Percentiles rank a stretch among this genome's conserved stretches.
phyloP scores from a whole-genome alignment of 1,284 basidiomycete genomes.

The Neonothopanus nambi region DNA sequence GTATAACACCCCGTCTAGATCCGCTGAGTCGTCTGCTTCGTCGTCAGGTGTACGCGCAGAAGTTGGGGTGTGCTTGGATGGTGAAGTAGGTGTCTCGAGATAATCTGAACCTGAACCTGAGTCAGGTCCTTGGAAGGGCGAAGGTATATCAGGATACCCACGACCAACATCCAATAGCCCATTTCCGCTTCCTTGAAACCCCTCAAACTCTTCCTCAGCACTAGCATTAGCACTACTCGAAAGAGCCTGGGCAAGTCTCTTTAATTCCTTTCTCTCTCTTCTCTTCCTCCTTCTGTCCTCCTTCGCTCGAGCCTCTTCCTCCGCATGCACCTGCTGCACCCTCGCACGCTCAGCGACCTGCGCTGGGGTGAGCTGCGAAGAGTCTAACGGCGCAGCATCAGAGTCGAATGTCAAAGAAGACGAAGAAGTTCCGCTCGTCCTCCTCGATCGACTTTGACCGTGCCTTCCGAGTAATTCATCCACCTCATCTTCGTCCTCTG shows the following conservation, averaged over 20 bases:
- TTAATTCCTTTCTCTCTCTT: constrained; percentile 48
- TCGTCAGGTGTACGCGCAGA: constrained; percentile 26
- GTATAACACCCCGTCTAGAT: constrained; percentile 61
- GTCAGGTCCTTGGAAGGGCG: too few species aligned
- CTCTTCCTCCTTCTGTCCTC: constrained; percentile 47
- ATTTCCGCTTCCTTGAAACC: constrained; percentile 53
- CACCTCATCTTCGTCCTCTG: constrained; percentile 50
- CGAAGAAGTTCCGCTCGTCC: constrained; percentile 25
- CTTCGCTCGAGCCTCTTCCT: constrained; percentile 41
- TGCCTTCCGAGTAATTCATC: constrained; percentile 8
- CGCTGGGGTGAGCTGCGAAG: constrained; percentile 24
- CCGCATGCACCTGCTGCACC: constrained; percentile 26
- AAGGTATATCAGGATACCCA: constrained; percentile 13
- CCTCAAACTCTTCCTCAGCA: constrained; percentile 48
- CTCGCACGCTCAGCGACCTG: neutral
- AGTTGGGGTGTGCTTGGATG: constrained; percentile 32
- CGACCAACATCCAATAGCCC: neutral
- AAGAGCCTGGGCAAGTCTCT: constrained; percentile 44
- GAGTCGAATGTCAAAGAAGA: constrained; percentile 61
- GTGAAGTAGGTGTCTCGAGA: too few species aligned
- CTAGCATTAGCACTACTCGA: constrained; percentile 24
- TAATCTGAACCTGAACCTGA: too few species aligned
- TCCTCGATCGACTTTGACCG: constrained; percentile 9
- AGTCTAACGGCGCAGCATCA: constrained; percentile 63
- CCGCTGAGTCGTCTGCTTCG: constrained; percentile 51